A percentile compares a stretch with the other conserved stretches of the same genome.
Evolutionary conservation across 2,329 filamentous ascomycete species (phyloP).

Genomic region (Capronia americana): DNA sequence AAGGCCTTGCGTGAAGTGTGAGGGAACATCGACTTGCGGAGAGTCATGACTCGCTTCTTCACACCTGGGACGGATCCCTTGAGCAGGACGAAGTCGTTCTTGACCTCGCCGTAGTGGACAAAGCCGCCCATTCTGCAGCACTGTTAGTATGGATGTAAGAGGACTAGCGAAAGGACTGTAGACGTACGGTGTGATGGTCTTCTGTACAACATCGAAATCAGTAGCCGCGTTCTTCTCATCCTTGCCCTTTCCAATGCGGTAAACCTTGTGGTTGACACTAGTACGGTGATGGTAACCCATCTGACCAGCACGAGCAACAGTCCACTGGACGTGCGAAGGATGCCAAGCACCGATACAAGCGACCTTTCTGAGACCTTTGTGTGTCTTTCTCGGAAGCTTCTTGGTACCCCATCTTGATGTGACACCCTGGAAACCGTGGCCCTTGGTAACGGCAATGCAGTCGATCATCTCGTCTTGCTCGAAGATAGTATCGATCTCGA

Average conservation of each 20-base stretch:
- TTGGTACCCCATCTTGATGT: slow-evolving; percentile 99
- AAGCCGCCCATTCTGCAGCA: slow-evolving; percentile 87
- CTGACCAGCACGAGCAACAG: slow-evolving; percentile 99
- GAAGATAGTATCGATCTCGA: slow-evolving; percentile 91
- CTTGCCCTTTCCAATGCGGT: slow-evolving; percentile 92
- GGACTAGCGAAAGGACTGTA: slow-evolving; percentile 15
- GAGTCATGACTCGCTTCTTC: slow-evolving; percentile 99
- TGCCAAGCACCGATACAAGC: slow-evolving; percentile 99
- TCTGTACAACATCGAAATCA: slow-evolving; percentile 97
- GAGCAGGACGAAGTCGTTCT: slow-evolving; percentile 98
- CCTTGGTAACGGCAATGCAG: slow-evolving; percentile 99
- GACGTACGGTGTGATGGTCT: slow-evolving; percentile 98
- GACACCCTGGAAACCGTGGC: slow-evolving; percentile 98
- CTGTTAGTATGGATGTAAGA: slow-evolving; percentile 44
- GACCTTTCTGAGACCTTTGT: slow-evolving; percentile 99
- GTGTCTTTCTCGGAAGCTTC: slow-evolving; percentile 99
- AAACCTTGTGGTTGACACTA: slow-evolving; percentile 99
- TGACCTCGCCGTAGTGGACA: slow-evolving; percentile 98
- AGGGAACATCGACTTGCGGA: slow-evolving; percentile 97
- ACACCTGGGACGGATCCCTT: slow-evolving; percentile 98
- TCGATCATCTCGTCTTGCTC: slow-evolving; percentile 99
- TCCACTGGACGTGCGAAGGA: slow-evolving; percentile 99
- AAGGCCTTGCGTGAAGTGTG: slow-evolving; percentile 95
- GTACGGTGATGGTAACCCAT: slow-evolving; percentile 99
- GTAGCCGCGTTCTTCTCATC: slow-evolving; percentile 94